Conservation (phyloP, 805 yeast species). For the Candida patagonica region DNA sequence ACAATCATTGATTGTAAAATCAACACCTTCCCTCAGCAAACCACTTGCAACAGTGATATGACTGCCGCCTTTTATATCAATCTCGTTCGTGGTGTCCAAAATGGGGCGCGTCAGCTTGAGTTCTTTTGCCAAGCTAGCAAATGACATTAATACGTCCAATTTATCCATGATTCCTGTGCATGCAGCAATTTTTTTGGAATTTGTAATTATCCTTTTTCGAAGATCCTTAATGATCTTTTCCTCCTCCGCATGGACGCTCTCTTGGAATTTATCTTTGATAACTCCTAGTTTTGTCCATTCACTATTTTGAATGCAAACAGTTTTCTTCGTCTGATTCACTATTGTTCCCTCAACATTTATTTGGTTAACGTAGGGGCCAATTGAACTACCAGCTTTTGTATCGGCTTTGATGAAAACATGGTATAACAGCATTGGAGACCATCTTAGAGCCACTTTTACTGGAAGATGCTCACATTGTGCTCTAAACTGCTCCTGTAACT, state of each 20-base stretch:
- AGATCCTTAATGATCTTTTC: conserved; percentile 40
- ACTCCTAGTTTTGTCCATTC: conserved; percentile 49
- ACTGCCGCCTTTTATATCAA: conserved; percentile 57
- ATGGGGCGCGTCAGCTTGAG: conserved; percentile 57
- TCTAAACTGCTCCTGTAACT: conserved; percentile 15
- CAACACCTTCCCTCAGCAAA: conserved; percentile 37
- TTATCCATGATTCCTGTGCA: conserved; percentile 48
- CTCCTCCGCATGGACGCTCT: conserved; percentile 48
- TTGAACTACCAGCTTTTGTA: conserved; percentile 10
- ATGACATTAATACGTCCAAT: conserved; percentile 64
- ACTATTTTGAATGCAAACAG: conserved; percentile 37
- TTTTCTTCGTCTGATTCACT: conserved; percentile 33
- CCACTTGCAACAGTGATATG: conserved; percentile 84
- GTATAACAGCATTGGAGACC: conserved; percentile 37
- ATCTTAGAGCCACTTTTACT: conserved; percentile 28
- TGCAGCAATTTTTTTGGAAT: conserved; percentile 39
- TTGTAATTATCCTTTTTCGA: conserved; percentile 36
- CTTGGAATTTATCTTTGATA: conserved; percentile 35
- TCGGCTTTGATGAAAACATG: conserved; percentile 38
- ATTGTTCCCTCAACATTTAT: conserved; percentile 19
- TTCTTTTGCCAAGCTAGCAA: conserved; percentile 65
- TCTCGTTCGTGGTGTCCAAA: conserved; percentile 38
- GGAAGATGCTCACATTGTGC: conserved; percentile 10
- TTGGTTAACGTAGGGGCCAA: conserved; percentile 4
- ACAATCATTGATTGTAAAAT: conserved; percentile 43